A percentile compares a stretch with the other conserved stretches of the same genome.
phyloP scores from a whole-genome alignment of 1,284 basidiomycete genomes.

The Termitomyces sp. region DNA sequence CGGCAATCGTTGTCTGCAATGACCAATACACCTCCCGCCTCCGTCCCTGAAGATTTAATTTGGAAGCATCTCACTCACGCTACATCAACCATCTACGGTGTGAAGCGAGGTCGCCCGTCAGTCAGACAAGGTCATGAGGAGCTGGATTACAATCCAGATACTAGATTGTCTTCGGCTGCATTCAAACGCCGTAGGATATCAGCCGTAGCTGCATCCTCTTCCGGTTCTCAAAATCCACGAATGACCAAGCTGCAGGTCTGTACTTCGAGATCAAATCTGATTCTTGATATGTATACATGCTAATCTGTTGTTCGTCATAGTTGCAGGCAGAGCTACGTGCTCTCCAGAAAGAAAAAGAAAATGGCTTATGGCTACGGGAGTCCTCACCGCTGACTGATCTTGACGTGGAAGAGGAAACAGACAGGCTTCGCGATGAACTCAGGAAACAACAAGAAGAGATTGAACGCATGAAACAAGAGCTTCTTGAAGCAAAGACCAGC shows the following conservation, averaged over 20 bases:
- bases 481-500: constrained; percentile 1
- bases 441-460: constrained; percentile 23
- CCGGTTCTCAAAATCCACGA: constrained; percentile 23
- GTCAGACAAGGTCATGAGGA: neutral
- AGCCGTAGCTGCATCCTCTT: neutral
- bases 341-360: constrained; percentile 16
- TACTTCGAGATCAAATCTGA: neutral
- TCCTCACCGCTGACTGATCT: constrained; percentile 27
- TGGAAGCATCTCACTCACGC: constrained; percentile 30
- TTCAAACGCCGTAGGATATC: constrained; percentile 25
- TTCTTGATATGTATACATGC: neutral
- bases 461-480: constrained; percentile 20
- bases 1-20: constrained; percentile 28
- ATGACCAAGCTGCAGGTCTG: constrained; percentile 39
- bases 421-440: constrained; percentile 25
- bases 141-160: constrained; percentile 5
- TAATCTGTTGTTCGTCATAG: constrained; percentile 3
- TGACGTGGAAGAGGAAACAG: constrained; percentile 26
- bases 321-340: constrained; percentile 17
- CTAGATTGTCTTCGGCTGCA: constrained; percentile 8
- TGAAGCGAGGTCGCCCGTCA: constrained; percentile 14
- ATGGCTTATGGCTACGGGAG: constrained; percentile 13
- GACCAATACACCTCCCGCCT: constrained; percentile 16
- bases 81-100: neutral
- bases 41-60: constrained; percentile 29